Base-by-base conservation (phyloP, 352 stramenopile species). In the Phytopythium kandeliae region DNA sequence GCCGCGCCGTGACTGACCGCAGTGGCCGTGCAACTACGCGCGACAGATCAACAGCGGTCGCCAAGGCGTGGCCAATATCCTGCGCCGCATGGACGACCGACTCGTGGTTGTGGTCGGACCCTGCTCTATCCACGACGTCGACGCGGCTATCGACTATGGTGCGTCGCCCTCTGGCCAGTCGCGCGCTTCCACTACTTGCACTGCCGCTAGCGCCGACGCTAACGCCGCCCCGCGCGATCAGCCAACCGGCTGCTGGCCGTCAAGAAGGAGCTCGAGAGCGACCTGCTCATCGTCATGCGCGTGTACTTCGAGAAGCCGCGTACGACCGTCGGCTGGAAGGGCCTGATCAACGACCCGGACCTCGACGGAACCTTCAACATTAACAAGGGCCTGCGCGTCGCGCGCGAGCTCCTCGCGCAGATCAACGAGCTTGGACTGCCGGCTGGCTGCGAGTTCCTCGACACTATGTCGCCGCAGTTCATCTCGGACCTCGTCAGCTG, bases 281-380 rank as follows among this genome's bases (percentile, higher is more conserved):
- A 96, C 57, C 58, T 96, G 51, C 60, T 95, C 31, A 90, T 96
- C 52, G 63, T 96, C 60, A 96, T 96, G 86, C 85, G 86, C 45
- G 81, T 93, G 57, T 96, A 96, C 74, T 96, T 96, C 57, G 86
- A 96, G 57, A 96, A 96, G 63, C 86, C 86, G 24, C 79, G 86
- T 40, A 96, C 86, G 33, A 96, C 86, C 9, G 79, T 96, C 2
- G 86, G 86, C 42, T 96, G 86, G 86, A 96, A 96, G 56, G 86
- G 86, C 9, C 58, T 96, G 59, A 96, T 96, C 69, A 96, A 96
- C 61, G 84, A 96, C 63, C 86, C 86, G 45, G 81, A 96, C 58
- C 79, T 96, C 36, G 72, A 95, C 43, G 83, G 81, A 58, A 89
- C 83, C 30, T 96, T 95, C 67, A 94, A 95, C 65, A 96, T 96